Base-by-base conservation (phyloP, 139 green algal species). In the Volvox reticuliferus region DNA sequence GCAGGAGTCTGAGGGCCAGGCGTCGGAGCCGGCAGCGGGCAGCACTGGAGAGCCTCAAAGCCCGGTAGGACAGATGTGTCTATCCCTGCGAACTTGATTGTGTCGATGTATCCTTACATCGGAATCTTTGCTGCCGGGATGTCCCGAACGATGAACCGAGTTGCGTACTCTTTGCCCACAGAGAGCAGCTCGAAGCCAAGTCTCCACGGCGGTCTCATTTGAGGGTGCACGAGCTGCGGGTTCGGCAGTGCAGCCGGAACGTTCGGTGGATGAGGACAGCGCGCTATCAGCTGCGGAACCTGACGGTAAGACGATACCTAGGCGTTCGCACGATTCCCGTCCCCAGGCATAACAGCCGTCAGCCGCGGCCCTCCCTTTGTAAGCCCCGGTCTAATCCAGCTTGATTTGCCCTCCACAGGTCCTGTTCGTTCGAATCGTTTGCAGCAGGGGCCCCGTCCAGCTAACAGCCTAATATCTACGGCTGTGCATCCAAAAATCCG, bases 151-250 rank as follows among this genome's bases (percentile, higher is more conserved):
- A n/a, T 32, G 26, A 79, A 32, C 73, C 35, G 73, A 79, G 12
- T 37, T 79, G 2, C 35, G 22, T 32, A 79, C 76, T 61, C 30
- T 30, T 82, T 20, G 22, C n/a, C 22, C 63, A 75, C 90, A 94
- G 93, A 67, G 91, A 5, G 92, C 90, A 20, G 92, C 93, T 0
- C 65, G 93, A 20, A 94, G 92, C 69, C 93, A 95, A 76, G 91
- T 95, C 2, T 95, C 93, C 0, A 94, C 93, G 18, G 93, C 93
- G 16, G 88, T 95, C 12, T 95, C 93, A 2, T 94, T 95, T 71
- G 93, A 95, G 32, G 93, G 93, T 19, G 91, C 91, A 13, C 61
- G 92, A 16, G 92, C 92, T 22, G 93, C 93, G n/a, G 93, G 93
- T 20, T 95, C 93, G 1, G 92, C 91, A 13, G 93, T 93, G 1